A percentile compares a stretch with the other conserved stretches of the same genome.
Conservation (phyloP, 371 early-diverging fungal genomes). For the Chytridium lagenaria region DNA sequence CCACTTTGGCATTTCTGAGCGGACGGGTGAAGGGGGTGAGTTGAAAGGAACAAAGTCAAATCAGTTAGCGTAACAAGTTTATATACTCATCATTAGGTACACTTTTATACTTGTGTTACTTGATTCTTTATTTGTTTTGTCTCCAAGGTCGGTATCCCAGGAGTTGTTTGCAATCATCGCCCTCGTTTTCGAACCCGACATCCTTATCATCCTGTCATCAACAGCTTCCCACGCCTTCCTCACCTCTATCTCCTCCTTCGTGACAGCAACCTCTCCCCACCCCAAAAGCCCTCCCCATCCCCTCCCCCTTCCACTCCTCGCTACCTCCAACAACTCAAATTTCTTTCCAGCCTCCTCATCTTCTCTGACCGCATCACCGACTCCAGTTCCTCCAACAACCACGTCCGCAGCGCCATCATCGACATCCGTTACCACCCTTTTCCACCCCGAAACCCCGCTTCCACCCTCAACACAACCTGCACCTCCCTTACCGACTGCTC, state of each 20-base stretch:
- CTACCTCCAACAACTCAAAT: constrained; percentile 10
- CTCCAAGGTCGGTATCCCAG: too few relatives aligned
- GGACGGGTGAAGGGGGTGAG: too few relatives aligned
- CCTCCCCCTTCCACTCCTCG: neutral
- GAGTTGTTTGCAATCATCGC: too few relatives aligned
- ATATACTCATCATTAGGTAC: too few relatives aligned
- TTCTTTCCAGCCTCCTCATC: constrained; percentile 1
- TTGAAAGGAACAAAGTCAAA: too few relatives aligned
- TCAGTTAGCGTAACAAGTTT: too few relatives aligned
- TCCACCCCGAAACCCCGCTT: neutral
- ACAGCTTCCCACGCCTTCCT: neutral
- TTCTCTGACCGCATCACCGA: neutral
- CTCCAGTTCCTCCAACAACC: neutral
- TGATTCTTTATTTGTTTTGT: too few relatives aligned
- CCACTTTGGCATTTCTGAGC: too few relatives aligned
- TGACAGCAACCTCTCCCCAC: neutral
- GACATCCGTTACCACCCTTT: neutral
- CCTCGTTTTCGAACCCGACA: neutral
- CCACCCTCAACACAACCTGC: neutral
- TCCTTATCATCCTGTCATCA: neutral
- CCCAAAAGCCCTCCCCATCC: neutral
- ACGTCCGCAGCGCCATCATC: constrained; percentile 4
- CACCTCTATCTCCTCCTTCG: neutral
- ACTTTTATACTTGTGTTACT: too few relatives aligned
- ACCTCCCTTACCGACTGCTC: constrained; percentile 13